These are phyloP conservation scores for Salicornia ramosissima DNA, from an alignment of 148 eudicot genomes.

Conservation along the genomic window DNA sequence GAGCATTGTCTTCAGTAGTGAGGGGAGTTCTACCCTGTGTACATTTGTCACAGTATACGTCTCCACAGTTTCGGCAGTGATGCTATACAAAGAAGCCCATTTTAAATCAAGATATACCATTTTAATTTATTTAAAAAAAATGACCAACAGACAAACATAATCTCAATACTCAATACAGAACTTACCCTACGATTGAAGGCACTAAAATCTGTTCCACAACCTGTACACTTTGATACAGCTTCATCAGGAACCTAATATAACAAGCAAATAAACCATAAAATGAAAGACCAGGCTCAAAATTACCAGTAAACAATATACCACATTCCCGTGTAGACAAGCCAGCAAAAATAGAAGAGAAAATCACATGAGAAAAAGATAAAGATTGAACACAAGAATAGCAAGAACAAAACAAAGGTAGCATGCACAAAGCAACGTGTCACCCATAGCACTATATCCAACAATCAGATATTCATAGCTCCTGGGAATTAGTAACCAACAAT, in stretches of 20 bases:
- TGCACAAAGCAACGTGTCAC: background rate
- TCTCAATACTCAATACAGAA: slow-evolving; percentile 4
- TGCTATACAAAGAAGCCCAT: slow-evolving; percentile 41
- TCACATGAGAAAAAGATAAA: background rate
- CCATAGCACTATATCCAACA: background rate
- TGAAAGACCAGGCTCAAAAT: background rate
- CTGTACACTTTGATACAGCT: slow-evolving; percentile 77
- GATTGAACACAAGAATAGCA: background rate
- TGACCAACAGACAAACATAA: slow-evolving; percentile 3
- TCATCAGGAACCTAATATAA: slow-evolving; percentile 77
- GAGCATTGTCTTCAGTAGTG: slow-evolving; percentile 66
- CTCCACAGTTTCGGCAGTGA: slow-evolving; percentile 87
- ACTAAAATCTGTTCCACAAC: slow-evolving; percentile 62
- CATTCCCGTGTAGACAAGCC: background rate
- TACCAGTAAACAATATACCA: background rate
- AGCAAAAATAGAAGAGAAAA: background rate
- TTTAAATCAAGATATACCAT: slow-evolving; percentile 3
- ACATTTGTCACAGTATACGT: slow-evolving; percentile 76
- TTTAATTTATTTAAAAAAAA: slow-evolving; percentile 6
- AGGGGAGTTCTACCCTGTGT: slow-evolving; percentile 79
- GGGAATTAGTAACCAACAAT: background rate
- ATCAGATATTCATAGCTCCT: background rate
- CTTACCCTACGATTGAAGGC: slow-evolving; percentile 78
- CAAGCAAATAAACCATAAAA: slow-evolving; percentile 5
- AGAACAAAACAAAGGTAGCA: background rate